Percentiles rank a stretch among this genome's conserved stretches.
Conservation (phyloP, 2,329 filamentous ascomycete genomes). For the Epichloe gansuensis region DNA sequence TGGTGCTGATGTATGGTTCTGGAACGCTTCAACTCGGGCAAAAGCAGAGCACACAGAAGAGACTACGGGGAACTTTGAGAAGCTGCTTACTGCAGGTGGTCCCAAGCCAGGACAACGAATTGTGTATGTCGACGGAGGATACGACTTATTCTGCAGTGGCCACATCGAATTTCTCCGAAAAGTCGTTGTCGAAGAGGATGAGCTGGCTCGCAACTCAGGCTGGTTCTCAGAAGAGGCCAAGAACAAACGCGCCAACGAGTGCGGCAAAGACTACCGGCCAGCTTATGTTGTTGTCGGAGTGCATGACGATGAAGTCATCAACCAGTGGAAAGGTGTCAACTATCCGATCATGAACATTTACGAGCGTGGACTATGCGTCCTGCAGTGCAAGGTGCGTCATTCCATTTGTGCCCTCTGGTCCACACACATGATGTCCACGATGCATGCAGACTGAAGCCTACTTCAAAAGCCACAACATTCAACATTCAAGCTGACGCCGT, state of each 20-base stretch:
- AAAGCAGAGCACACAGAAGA: conserved; percentile 32
- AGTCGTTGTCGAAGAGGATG: conserved; percentile 62
- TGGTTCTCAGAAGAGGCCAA: conserved; percentile 61
- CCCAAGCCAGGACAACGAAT: conserved; percentile 69
- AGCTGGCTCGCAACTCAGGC: conserved; percentile 50
- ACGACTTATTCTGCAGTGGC: conserved; percentile 90
- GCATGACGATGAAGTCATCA: conserved; percentile 90
- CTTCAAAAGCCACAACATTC: neutral
- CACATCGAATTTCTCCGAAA: conserved; percentile 88
- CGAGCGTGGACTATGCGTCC: conserved; percentile 84
- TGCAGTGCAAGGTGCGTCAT: conserved; percentile 71
- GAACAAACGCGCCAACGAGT: conserved; percentile 43
- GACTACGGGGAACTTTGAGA: conserved; percentile 52
- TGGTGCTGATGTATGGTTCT: conserved; percentile 77
- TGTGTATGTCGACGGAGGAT: conserved; percentile 92
- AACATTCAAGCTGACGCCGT: neutral
- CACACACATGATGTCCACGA: no score
- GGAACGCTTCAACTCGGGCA: conserved; percentile 44
- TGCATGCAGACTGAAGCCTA: neutral
- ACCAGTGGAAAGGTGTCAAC: conserved; percentile 92
- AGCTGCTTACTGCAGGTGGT: conserved; percentile 57
- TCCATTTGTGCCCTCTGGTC: neutral
- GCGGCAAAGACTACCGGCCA: conserved; percentile 62
- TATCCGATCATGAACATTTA: conserved; percentile 99
- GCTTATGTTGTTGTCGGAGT: conserved; percentile 86